Percentiles rank a stretch among this genome's conserved stretches.
Evolutionary conservation across 1,139 yeast genomes (phyloP).

Genomic region (Pichia norvegensis): DNA sequence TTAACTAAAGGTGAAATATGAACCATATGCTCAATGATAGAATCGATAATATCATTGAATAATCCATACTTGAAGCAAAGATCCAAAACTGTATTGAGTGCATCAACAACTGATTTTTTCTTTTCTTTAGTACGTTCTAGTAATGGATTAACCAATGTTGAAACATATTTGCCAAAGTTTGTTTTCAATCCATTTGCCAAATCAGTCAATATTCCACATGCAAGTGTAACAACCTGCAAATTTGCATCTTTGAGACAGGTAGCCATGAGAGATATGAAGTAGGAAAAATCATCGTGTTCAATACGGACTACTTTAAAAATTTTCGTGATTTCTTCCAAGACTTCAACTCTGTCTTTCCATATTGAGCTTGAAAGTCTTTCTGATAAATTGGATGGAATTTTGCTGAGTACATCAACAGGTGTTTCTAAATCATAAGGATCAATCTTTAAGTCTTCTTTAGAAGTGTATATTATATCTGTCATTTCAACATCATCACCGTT

Average conservation of each 20-base stretch:
- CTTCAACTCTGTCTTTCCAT: slow-evolving; percentile 93
- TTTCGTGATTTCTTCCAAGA: slow-evolving; percentile 57
- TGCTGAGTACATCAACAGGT: slow-evolving; percentile 53
- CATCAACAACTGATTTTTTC: slow-evolving; percentile 68
- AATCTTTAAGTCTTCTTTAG: slow-evolving; percentile 13
- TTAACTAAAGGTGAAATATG: slow-evolving; percentile 84
- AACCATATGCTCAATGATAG: slow-evolving; percentile 49
- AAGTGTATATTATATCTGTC: slow-evolving; percentile 24
- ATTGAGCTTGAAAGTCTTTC: slow-evolving; percentile 51
- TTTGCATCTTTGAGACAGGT: slow-evolving; percentile 85
- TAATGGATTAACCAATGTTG: slow-evolving; percentile 50
- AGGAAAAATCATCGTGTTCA: slow-evolving; percentile 58
- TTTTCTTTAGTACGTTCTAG: slow-evolving; percentile 85
- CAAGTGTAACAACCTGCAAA: slow-evolving; percentile 74
- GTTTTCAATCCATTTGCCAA: slow-evolving; percentile 62
- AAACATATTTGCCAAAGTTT: slow-evolving; percentile 48
- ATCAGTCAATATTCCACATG: slow-evolving; percentile 60
- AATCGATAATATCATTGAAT: slow-evolving; percentile 54
- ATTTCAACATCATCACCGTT: slow-evolving; percentile 22
- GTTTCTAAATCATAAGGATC: slow-evolving; percentile 52
- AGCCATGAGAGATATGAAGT: slow-evolving; percentile 52
- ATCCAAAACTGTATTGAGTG: slow-evolving; percentile 59
- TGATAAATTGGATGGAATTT: slow-evolving; percentile 57
- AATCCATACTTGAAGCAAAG: slow-evolving; percentile 49
- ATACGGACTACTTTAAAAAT: slow-evolving; percentile 43